Evolutionary conservation across 768 basidiomycete species (phyloP).

Genomic region (Phlebiopsis flavidoalba): DNA sequence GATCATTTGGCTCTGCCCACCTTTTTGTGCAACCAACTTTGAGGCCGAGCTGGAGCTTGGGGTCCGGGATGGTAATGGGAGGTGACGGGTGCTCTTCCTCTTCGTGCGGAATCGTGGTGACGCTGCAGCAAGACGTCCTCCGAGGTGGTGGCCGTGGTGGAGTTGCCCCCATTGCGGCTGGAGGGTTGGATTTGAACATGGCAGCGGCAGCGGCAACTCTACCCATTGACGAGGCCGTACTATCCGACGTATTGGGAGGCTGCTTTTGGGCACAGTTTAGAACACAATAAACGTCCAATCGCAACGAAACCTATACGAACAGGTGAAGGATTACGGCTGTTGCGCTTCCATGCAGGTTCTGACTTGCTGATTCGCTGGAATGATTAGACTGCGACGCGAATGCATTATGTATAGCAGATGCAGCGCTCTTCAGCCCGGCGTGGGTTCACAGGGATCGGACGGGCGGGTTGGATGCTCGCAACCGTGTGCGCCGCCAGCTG

Average conservation of each 20-base stretch:
- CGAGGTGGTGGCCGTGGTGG: slow-evolving; percentile 26
- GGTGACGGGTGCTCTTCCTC: slow-evolving; percentile 7
- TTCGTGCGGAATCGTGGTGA: slow-evolving; percentile 10
- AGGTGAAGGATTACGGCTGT: not conserved
- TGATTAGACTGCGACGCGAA: slow-evolving; percentile 8
- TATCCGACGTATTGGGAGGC: not conserved
- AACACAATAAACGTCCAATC: not conserved
- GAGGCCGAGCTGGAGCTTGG: not conserved
- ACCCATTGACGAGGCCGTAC: slow-evolving; percentile 28
- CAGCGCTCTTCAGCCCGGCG: slow-evolving; percentile 7
- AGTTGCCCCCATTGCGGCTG: slow-evolving; percentile 5
- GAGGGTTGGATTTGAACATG: slow-evolving; percentile 28
- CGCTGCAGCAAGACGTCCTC: slow-evolving; percentile 10
- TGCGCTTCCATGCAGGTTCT: slow-evolving; percentile 9
- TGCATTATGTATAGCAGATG: slow-evolving; percentile 15
- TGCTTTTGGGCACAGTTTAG: not conserved
- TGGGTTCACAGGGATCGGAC: not conserved
- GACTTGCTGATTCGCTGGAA: not conserved
- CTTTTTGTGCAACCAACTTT: slow-evolving; percentile 19
- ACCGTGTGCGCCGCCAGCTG: slow-evolving; percentile 16
- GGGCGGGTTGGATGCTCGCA: not conserved
- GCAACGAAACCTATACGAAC: not conserved
- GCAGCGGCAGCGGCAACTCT: slow-evolving; percentile 58
- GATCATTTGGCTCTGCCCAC: slow-evolving; percentile 2
- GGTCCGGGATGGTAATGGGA: slow-evolving; percentile 6